Evolutionary conservation across 345 rosid species (phyloP), one percentile per base, ranked within the genome.

Genomic region (Orychophragmus violaceus): DNA sequence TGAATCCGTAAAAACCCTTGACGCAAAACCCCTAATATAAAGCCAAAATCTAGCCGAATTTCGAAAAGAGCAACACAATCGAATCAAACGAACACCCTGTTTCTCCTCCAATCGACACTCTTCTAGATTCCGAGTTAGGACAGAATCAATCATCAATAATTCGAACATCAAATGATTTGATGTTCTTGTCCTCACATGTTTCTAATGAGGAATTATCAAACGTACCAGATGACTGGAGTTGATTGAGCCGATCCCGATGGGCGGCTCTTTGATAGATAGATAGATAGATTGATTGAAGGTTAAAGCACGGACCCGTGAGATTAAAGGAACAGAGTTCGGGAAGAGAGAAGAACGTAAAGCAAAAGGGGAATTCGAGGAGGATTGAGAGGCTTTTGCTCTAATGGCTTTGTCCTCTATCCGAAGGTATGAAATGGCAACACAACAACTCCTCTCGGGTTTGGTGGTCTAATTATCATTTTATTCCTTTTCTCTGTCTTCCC

Each of bases 341-440:
- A 11, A 24, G 23, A 10, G 52, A 63, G 58, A 60, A 62, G 75
- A 71, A 62, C 75, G 69, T 71, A 45, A 71, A 55, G 69, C 69
- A 55, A 62, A 62, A 54, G 57, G 14, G 18, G n/a, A 9, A 8
- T 30, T 53, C 14, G 22, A 33, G 35, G 64, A 33, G 32, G 32
- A 23, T 44, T 71, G 24, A 6, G 52, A 67, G 48, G 63, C 18
- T 61, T 61, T 39, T n/a, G 62, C 17, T 53, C 3, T 33, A 18
- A 60, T 8, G 61, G 62, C 6, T 69, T 60, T 60, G 45, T 61
- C 13, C 32, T 70, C 6, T 41, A 16, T 25, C 27, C 55, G 30
- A 51, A 70, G 61, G 68, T 42, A 17, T 62, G 46, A 70, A 69
- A 70, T 70, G 74, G 62, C 62, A 42, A 61, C 53, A 61, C 58